Conservation (phyloP, 148 eudicot genomes). For the Hydrangea macrophylla region DNA sequence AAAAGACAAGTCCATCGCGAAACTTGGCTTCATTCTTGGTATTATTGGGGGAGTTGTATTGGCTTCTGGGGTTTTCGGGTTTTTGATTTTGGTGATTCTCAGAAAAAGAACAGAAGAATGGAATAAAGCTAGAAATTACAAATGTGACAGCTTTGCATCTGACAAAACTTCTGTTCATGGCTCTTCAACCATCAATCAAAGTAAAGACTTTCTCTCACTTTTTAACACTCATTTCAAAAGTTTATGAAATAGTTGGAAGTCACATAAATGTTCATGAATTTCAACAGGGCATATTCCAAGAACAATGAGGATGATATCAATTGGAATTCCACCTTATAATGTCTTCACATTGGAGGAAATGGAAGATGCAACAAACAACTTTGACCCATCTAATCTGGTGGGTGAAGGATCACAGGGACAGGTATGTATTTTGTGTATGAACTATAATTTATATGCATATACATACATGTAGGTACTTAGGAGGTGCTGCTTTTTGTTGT, state of each 20-base stretch:
- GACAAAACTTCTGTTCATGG: slow-evolving; percentile 37
- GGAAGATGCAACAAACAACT: slow-evolving; percentile 85
- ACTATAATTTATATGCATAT: no score
- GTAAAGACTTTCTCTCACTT: slow-evolving; percentile 36
- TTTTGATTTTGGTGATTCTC: slow-evolving; percentile 38
- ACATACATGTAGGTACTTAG: no score
- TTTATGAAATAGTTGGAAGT: no score
- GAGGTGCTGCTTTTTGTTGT: no score
- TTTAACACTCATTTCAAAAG: not conserved
- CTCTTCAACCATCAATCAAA: slow-evolving; percentile 44
- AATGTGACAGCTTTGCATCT: slow-evolving; percentile 41
- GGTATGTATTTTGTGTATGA: no score
- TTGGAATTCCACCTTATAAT: slow-evolving; percentile 69
- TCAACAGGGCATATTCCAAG: slow-evolving; percentile 57
- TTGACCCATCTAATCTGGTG: slow-evolving; percentile 60
- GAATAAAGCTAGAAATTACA: slow-evolving; percentile 16
- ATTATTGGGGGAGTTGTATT: slow-evolving; percentile 52
- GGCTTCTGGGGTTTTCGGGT: slow-evolving; percentile 33
- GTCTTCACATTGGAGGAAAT: slow-evolving; percentile 72
- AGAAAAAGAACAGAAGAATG: slow-evolving; percentile 30
- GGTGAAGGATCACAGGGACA: slow-evolving; percentile 67
- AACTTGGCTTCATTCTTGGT: slow-evolving; percentile 63
- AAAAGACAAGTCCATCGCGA: slow-evolving; percentile 29
- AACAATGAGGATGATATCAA: slow-evolving; percentile 50
- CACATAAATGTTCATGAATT: not conserved